Conservation (phyloP, 352 stramenopile species). For the Lagenidium sp. region DNA sequence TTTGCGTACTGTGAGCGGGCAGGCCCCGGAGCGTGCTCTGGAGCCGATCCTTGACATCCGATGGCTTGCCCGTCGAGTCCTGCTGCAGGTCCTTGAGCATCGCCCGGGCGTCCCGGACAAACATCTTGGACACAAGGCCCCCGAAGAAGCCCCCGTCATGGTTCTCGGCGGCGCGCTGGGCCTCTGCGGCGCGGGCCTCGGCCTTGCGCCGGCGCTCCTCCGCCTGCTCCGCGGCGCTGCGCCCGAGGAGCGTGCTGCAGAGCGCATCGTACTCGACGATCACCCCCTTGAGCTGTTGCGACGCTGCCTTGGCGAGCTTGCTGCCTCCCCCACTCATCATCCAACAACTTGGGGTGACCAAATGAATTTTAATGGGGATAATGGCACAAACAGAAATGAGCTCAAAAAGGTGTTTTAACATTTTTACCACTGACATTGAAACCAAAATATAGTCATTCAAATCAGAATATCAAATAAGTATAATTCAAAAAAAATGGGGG, state of each 20-base stretch:
- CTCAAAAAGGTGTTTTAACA: no score
- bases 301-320: constrained; percentile 61
- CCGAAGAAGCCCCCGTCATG: constrained; percentile 13
- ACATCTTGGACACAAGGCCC: constrained; percentile 34
- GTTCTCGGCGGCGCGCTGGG: neutral
- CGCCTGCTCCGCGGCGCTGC: constrained; percentile 17
- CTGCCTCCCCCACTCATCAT: constrained; percentile 13
- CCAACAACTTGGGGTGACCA: no score
- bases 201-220: constrained; percentile 20
- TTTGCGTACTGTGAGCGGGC: constrained; percentile 33
- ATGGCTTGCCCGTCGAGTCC: constrained; percentile 55
- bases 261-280: constrained; percentile 74
- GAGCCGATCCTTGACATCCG: constrained; percentile 48
- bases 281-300: constrained; percentile 65
- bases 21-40: constrained; percentile 53
- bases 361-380: neutral
- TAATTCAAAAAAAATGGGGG: no score
- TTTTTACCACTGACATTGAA: no score
- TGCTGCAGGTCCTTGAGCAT: constrained; percentile 52
- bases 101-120: constrained; percentile 47
- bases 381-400: neutral
- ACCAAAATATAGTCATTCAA: no score
- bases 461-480: no score
- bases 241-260: constrained; percentile 55
- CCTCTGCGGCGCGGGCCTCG: constrained; percentile 5